A percentile compares a stretch with the other conserved stretches of the same genome.
Evolutionary conservation across 352 stramenopile species (phyloP).

Genomic region (Phytophthora foliorum): DNA sequence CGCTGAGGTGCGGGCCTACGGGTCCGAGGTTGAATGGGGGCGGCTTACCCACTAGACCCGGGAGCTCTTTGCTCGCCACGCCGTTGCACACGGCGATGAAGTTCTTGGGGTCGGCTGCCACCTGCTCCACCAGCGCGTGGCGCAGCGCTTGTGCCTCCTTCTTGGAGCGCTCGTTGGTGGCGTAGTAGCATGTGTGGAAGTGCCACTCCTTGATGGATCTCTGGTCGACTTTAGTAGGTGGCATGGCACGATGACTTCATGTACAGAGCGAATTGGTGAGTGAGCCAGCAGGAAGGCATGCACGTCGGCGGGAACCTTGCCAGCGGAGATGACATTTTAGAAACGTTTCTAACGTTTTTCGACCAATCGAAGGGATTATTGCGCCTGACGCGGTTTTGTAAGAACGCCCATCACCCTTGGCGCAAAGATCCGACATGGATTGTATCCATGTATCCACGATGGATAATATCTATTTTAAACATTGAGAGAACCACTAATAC

Average conservation of each 20-base stretch:
- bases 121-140: conserved; percentile 53
- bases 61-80: conserved; percentile 48
- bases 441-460: no score
- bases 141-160: conserved; percentile 56
- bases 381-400: conserved; percentile 23
- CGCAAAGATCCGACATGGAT: conserved; percentile 23
- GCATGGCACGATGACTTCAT: conserved; percentile 1
- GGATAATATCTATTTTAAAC: no score
- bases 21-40: conserved; percentile 66
- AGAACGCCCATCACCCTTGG: conserved; percentile 18
- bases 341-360: conserved; percentile 14
- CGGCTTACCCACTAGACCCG: conserved; percentile 34
- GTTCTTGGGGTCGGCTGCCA: conserved; percentile 45
- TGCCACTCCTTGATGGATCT: conserved; percentile 73
- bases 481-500: no score
- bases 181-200: conserved; percentile 80
- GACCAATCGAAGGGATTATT: conserved; percentile 25
- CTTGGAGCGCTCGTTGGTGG: conserved; percentile 49
- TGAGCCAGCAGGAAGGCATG: no score
- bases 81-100: conserved; percentile 75
- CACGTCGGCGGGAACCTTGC: no score
- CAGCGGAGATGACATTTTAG: no score
- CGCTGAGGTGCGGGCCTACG: conserved; percentile 68
- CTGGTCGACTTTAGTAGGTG: conserved; percentile 21
- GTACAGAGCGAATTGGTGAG: conserved; percentile 2